Evolutionary conservation across 2,329 filamentous ascomycete species (phyloP), one percentile per base, ranked within the genome.

Genomic region (Aspergillus hiratsukae): DNA sequence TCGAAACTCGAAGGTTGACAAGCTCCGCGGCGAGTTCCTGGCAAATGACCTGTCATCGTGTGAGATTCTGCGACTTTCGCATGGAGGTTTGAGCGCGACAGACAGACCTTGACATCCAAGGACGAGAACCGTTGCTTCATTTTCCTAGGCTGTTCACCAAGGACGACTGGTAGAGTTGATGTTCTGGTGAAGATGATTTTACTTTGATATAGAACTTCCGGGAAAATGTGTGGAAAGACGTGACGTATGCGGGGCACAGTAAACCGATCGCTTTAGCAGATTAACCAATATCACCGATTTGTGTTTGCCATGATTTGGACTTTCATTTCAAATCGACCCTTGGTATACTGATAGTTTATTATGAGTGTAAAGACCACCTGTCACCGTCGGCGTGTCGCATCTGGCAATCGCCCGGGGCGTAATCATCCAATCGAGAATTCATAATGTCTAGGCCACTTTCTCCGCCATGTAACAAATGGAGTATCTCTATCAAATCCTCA

Each of bases 11-110:
- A 60, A 97, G 81, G 57, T 85, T 85, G 57, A 88, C 84, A 53
- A 99, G 82, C 62, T 82, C 84, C 61, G 83, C 80, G 58, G 91
- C 87, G 60, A 99, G 88, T 82, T 99, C 94, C 72, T 96, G 90
- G 55, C 91, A 89, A 70, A 97, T 95, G 75, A 96, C 91, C 90
- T 96, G 69, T 10, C 52, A 37, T 53, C n/a, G 28, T 59, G 46
- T 53, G 29, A 46, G 46, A 31, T 52, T 45, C n/a, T 54, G 25
- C 9, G 17, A 27, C 49, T n/a, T 57, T 51, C 11, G 48, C 31
- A 29, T 17, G 23, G 10, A 19, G 6, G 29, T 49, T 17, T 10
- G 35, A 0, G 14, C n/a, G 48, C 25, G 7, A 21, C 17, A 4
- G 29, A 55, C 61, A 23, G 67, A 82, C 81, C 76, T 82, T 81